Percentiles rank a stretch among this genome's conserved stretches.
Evolutionary conservation across 148 eudicot species (phyloP).

Genomic region (Nyssa sinensis): DNA sequence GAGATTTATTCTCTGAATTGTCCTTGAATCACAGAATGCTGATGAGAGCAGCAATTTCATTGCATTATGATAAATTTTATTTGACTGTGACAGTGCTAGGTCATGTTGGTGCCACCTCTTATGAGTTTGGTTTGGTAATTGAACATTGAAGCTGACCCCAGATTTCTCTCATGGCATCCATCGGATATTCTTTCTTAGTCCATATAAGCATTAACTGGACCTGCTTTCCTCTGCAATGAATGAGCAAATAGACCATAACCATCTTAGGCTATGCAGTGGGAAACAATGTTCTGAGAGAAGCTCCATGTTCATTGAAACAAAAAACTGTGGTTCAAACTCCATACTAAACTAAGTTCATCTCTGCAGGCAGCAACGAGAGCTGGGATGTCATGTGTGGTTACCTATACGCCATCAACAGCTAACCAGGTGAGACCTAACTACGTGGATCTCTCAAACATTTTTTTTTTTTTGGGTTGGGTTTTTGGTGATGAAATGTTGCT

Average conservation of each 20-base stretch:
- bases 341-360: neutral
- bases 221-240: neutral
- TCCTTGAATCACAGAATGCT: neutral
- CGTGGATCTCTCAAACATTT: neutral
- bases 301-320: neutral
- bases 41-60: neutral
- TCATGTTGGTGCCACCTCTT: neutral
- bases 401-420: slow-evolving; percentile 84
- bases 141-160: neutral
- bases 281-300: neutral
- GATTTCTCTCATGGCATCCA: neutral
- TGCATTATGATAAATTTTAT: neutral
- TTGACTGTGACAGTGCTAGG: neutral
- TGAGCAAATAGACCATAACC: no score
- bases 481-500: neutral
- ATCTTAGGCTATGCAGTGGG: neutral
- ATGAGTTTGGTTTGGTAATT: neutral
- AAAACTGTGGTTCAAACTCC: neutral
- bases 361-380: slow-evolving; percentile 92
- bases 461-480: neutral
- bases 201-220: neutral
- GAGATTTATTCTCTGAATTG: no score
- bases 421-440: slow-evolving; percentile 49
- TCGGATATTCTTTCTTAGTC: neutral
- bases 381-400: slow-evolving; percentile 86